Evolutionary conservation across 2,329 filamentous ascomycete genomes (phyloP).

Genomic region (Ophiognomonia clavigignenti-juglandacearum): DNA sequence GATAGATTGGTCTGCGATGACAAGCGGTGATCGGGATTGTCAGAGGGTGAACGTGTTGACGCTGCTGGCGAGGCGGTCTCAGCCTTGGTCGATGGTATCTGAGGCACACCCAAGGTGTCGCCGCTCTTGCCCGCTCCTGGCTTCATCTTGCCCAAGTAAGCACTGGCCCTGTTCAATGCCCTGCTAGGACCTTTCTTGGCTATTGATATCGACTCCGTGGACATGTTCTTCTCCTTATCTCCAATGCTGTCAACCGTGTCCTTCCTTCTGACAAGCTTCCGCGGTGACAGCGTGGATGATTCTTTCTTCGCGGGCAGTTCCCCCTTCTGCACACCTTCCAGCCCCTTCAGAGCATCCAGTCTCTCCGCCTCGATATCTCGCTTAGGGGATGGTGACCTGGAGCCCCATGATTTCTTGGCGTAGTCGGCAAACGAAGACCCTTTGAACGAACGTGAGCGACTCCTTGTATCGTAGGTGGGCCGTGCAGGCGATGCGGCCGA

Average conservation of each 20-base stretch:
- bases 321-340: neutral
- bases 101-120: slow-evolving; percentile 17
- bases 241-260: slow-evolving; percentile 23
- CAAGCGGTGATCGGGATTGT: slow-evolving; percentile 22
- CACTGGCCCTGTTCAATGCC: slow-evolving; percentile 38
- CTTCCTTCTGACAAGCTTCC: slow-evolving; percentile 27
- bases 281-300: slow-evolving; percentile 25
- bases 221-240: slow-evolving; percentile 26
- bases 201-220: slow-evolving; percentile 27
- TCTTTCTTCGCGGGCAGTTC: slow-evolving; percentile 2
- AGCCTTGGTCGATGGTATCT: slow-evolving; percentile 2
- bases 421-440: slow-evolving; percentile 43
- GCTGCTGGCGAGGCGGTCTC: slow-evolving; percentile 1
- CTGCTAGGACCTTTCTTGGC: slow-evolving; percentile 28
- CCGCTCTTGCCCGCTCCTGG: slow-evolving; percentile 26
- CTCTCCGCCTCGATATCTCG: slow-evolving; percentile 23
- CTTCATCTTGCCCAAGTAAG: slow-evolving; percentile 49
- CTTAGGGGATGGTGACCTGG: slow-evolving; percentile 43
- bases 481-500: slow-evolving; percentile 24
- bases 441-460: slow-evolving; percentile 25
- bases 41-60: slow-evolving; percentile 4
- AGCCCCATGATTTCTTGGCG: slow-evolving; percentile 48
- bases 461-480: slow-evolving; percentile 29
- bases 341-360: slow-evolving; percentile 14
- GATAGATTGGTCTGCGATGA: slow-evolving; percentile 35